These are phyloP conservation scores for Ogataea thermomethanolica DNA, from an alignment of 805 yeast species.

Conservation along the genomic window DNA sequence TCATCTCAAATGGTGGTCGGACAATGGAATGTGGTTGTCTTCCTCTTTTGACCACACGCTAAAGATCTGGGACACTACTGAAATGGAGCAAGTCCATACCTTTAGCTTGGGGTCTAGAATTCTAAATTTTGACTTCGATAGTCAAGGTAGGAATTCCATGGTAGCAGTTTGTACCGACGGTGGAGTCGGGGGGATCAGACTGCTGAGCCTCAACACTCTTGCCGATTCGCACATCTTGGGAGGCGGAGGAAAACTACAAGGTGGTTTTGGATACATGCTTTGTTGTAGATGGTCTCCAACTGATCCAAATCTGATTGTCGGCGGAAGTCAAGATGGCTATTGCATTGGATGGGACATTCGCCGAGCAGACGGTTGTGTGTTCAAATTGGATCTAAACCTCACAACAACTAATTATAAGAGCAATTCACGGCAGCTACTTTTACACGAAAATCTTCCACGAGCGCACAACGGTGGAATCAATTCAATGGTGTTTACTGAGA, in stretches of 20 bases:
- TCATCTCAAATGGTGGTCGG: constrained; percentile 85
- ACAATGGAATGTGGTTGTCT: constrained; percentile 79
- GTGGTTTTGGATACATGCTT: constrained; percentile 30
- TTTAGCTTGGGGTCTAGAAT: constrained; percentile 62
- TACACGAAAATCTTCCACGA: constrained; percentile 34
- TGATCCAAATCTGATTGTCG: constrained; percentile 56
- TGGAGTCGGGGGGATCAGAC: constrained; percentile 41
- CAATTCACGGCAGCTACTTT: constrained; percentile 20
- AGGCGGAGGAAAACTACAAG: constrained; percentile 29
- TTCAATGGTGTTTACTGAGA: constrained; percentile 70
- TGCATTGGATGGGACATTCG: constrained; percentile 85
- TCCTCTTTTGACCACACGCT: constrained; percentile 77
- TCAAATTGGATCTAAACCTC: constrained; percentile 51
- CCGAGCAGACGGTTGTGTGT: constrained; percentile 58
- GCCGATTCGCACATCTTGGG: constrained; percentile 68
- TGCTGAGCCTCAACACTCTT: constrained; percentile 71
- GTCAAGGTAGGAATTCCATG: constrained; percentile 43
- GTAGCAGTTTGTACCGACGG: constrained; percentile 71
- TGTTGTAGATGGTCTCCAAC: constrained; percentile 63
- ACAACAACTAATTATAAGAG: constrained; percentile 22
- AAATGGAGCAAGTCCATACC: constrained; percentile 60
- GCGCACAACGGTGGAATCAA: constrained; percentile 81
- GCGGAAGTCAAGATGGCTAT: constrained; percentile 81
- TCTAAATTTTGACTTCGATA: constrained; percentile 62
- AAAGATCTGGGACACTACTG: constrained; percentile 77